These are phyloP conservation scores for Auriculariales sp. DNA, from an alignment of 768 basidiomycete species.

Conservation along the genomic window DNA sequence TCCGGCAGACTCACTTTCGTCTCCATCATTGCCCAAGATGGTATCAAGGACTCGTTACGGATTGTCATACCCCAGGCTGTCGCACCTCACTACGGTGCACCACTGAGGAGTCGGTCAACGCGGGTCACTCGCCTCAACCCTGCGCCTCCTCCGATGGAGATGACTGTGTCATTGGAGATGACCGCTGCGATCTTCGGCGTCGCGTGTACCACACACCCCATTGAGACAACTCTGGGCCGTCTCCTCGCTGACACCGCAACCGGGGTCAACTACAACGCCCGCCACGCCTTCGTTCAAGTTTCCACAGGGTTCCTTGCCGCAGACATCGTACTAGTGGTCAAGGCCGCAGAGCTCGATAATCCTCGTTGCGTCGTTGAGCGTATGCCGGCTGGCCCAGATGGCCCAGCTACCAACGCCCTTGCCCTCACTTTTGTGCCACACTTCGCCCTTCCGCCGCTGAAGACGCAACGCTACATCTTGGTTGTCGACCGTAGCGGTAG, in stretches of 20 bases:
- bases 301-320: no score
- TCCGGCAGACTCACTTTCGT: constrained; percentile 3
- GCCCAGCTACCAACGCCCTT: constrained; percentile 19
- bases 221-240: background rate
- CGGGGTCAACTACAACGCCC: background rate
- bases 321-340: constrained; percentile 39
- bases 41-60: background rate
- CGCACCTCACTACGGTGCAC: background rate
- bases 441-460: constrained; percentile 27
- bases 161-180: background rate
- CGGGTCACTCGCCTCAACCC: background rate
- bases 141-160: background rate
- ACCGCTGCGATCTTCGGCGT: background rate
- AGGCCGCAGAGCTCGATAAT: constrained; percentile 32
- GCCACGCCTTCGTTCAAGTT: no score
- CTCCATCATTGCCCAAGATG: background rate
- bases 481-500: constrained; percentile 44
- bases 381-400: background rate
- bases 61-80: background rate
- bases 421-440: constrained; percentile 37
- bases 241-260: background rate
- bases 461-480: constrained; percentile 42
- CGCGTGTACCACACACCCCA: background rate
- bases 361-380: constrained; percentile 45
- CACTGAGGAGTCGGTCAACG: no score